A percentile compares a stretch with the other conserved stretches of the same genome.
Conservation (phyloP, 495 filamentous ascomycete genomes). For the Aspergillus mulundensis region DNA sequence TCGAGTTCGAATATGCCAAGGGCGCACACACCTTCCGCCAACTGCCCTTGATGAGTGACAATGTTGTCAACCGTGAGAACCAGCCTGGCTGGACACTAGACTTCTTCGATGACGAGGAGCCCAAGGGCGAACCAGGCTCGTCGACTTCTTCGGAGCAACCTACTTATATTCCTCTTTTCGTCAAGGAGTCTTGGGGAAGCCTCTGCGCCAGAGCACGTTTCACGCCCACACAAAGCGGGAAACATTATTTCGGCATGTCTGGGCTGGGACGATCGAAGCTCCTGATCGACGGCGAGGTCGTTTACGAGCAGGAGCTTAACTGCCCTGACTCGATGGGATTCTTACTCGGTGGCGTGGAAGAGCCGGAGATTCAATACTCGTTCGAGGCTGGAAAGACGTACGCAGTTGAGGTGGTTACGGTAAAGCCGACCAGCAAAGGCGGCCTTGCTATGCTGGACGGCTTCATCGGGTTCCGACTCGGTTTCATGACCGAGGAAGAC, state of each 20-base stretch:
- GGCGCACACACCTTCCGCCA: conserved; percentile 8
- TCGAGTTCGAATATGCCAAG: conserved; percentile 11
- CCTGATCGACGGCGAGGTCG: conserved; percentile 7
- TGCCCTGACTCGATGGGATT: conserved; percentile 18
- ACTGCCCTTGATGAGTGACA: conserved; percentile 1
- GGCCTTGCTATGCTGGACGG: conserved; percentile 7
- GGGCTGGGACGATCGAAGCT: conserved; percentile 6
- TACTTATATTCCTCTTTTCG: neutral
- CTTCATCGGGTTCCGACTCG: conserved; percentile 8
- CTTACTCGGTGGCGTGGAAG: conserved; percentile 5
- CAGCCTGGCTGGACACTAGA: conserved; percentile 7
- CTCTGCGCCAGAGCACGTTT: neutral
- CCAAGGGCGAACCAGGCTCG: neutral
- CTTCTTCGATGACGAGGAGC: neutral
- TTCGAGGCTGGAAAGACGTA: conserved; percentile 14
- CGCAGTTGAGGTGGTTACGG: neutral
- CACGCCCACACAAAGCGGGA: conserved; percentile 5
- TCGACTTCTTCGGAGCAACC: neutral
- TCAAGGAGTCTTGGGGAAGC: conserved; percentile 2
- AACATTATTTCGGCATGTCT: conserved; percentile 14
- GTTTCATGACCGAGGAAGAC: conserved; percentile 13
- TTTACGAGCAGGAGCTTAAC: conserved; percentile 15
- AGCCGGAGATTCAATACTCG: conserved; percentile 7
- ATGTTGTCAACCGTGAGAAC: conserved; percentile 1
- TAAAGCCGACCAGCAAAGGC: neutral